Evolutionary conservation across 2,329 filamentous ascomycete genomes (phyloP), one percentile per base, ranked within the genome.

Genomic region (Aureobasidium lini): DNA sequence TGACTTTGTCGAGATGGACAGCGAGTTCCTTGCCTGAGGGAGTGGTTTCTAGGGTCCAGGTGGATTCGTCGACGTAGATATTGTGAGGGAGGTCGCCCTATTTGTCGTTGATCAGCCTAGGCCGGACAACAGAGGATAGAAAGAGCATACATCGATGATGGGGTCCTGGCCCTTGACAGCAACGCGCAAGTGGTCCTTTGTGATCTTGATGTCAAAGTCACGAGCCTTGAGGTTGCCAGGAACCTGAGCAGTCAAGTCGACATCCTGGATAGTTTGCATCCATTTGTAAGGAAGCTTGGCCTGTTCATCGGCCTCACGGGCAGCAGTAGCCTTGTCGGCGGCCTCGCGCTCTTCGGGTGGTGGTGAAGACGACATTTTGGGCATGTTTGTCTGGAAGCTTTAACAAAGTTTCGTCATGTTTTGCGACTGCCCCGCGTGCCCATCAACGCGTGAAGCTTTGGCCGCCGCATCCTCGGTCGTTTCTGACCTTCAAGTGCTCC

Each of bases 201-300:
- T 89, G 72, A 99, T 82, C 60, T 89, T 85, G 60, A 99, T 85
- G 60, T 88, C 84, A 37, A 99, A 76, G 71, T 99, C 94, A 66
- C 82, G 84, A 40, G 85, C 90, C 76, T 95, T 95, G 66, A 93
- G 78, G 73, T 92, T 95, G 28, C 82, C 87, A 0, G 93, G 88
- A 0, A 99, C 84, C 31, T 82, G 78, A 61, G 95, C 81, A 53
- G 82, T 87, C 68, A 97, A 77, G 70, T 96, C 90, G 62, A 96
- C 77, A 70, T 97, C 94, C 66, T 81, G 81, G 72, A 99, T 96
- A 28, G 88, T 92, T 77, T 99, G 94, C 10, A 83, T 88, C 94
- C 94, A 99, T 77, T 95, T 94, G 85, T 99, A 99, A 0, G 94
- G 94, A 43, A 99, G 85, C 28, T 87, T 84, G 43, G 86, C 88